phyloP scores from a whole-genome alignment of 2,329 filamentous ascomycete genomes.

The Exophiala phaeomuriformis region DNA sequence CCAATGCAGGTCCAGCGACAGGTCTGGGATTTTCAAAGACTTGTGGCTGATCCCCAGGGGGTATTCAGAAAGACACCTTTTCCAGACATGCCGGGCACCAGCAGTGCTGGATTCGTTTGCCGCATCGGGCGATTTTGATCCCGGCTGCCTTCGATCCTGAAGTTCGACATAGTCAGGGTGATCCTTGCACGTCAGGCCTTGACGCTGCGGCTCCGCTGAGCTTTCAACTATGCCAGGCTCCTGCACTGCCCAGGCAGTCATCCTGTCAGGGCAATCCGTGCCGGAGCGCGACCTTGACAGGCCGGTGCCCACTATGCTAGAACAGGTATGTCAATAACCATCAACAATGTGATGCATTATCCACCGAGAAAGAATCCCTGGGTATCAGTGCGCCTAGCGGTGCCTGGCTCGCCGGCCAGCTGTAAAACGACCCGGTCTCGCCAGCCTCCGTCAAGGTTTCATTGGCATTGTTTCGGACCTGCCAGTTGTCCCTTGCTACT shows the following conservation, averaged over 20 bases:
- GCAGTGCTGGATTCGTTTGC: slow-evolving; percentile 20
- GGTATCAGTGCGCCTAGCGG: neutral
- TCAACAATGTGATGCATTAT: neutral
- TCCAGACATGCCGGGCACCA: slow-evolving; percentile 5
- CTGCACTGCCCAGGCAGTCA: slow-evolving; percentile 6
- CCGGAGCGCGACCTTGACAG: slow-evolving; percentile 8
- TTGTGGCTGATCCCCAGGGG: slow-evolving; percentile 5
- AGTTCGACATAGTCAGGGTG: neutral
- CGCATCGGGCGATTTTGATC: slow-evolving; percentile 19
- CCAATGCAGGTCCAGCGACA: slow-evolving; percentile 21
- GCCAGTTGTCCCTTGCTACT: neutral
- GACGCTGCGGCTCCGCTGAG: slow-evolving; percentile 7
- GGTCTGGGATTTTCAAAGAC: slow-evolving; percentile 6
- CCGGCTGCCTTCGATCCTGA: slow-evolving; percentile 1
- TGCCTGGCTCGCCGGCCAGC: neutral
- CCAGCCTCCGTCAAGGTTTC: neutral
- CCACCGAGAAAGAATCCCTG: neutral
- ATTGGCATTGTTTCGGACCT: neutral
- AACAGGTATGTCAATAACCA: neutral
- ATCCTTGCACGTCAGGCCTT: slow-evolving; percentile 5
- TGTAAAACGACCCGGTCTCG: neutral
- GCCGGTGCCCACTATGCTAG: slow-evolving; percentile 3
- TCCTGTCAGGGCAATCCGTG: slow-evolving; percentile 3
- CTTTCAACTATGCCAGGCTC: slow-evolving; percentile 2
- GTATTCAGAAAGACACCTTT: neutral